Base-by-base conservation (phyloP, 2,329 filamentous ascomycete species). In the Fusarium torreyae region DNA sequence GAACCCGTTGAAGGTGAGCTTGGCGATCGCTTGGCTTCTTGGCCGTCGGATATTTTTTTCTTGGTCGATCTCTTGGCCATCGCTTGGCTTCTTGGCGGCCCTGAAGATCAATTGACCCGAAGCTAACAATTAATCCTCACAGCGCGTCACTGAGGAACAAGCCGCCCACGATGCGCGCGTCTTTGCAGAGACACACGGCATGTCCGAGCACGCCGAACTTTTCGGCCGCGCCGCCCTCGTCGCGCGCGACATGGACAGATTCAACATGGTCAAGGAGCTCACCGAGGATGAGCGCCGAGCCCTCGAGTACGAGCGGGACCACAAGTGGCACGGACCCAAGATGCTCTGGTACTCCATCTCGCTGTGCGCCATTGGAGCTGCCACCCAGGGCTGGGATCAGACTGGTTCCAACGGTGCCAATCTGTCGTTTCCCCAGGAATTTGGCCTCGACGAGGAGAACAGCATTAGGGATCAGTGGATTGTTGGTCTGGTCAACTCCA, bases 321-420 rank as follows among this genome's bases (percentile, higher is more conserved):
- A 90, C 77, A 88, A 87, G 60, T 90, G 87, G 84, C 81, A 82
- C 64, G 85, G 85, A 4, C 83, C 87, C 0, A 79, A 73, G 67
- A 80, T 77, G 75, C 73, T 80, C 11, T 78, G 77, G 70, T 78
- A 78, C 55, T 75, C 86, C 1, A 88, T 90, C 60, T 77, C 81
- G 3, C 80, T 86, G 24, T 88, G 86, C 66, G 86, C 87, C 20
- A 79, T 88, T 49, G 86, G 85, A 24, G 86, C 87, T 14, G 86
- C 87, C 6, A 86, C 87, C 0, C 83, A 85, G 52, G 88, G 89
- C 7, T 91, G 89, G 88, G 88, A 91, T 72, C 87, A 90, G 77
- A 90, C 88, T 3, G 88, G 87, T 53, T 80, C 82, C 64, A 89
- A 89, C 69, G 87, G 87, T 22, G 88, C 89, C 59, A 90, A 88